Base-by-base conservation (phyloP, 176 grass and related monocot genomes). In the Paspalum notatum region DNA sequence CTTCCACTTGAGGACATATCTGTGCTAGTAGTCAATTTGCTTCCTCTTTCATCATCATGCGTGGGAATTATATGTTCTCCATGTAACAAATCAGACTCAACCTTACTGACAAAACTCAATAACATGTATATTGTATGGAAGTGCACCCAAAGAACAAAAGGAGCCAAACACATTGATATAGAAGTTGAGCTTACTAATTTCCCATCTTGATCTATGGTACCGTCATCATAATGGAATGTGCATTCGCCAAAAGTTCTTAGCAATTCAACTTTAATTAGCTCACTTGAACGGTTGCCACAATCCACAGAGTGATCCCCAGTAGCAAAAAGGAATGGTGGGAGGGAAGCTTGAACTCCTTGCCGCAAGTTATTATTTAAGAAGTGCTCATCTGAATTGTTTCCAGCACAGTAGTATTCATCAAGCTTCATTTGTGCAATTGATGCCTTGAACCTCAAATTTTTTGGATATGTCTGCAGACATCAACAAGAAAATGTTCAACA, bases 141-240 rank as follows among this genome's bases (percentile, higher is more conserved):
- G 81, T 99, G 96, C 65, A 95, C 82, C 92, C 96, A 99, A 38
- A 91, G 88, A 70, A 89, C 63, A 44, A 93, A 84, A 85, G 90
- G 88, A 78, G 96, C 88, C 71, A 95, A 80, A 86, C 62, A 61
- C 6, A 99, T 71, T 18, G 60, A 84, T 54, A 99, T 60, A 72
- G 82, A 95, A 81, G 84, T 89, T 81, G 77, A 86, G 75, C 79
- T 80, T 71, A 83, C 77, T 52, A 71, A 60, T 59, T 84, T 86
- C 50, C 83, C 88, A 72, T 91, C 86, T 95, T 85, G 90, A 54
- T 87, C 72, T 48, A 68, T 88, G 57, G 73, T 84, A 95, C 79
- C 91, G 38, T 83, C 75, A 85, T 88, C 62, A 81, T 93, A 93
- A 59, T 50, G 62, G 67, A 85, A 91, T 51, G 74, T 88, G 78